Percentiles rank a stretch among this genome's conserved stretches.
Conservation (phyloP, 495 filamentous ascomycete genomes). For the Neurospora africana region DNA sequence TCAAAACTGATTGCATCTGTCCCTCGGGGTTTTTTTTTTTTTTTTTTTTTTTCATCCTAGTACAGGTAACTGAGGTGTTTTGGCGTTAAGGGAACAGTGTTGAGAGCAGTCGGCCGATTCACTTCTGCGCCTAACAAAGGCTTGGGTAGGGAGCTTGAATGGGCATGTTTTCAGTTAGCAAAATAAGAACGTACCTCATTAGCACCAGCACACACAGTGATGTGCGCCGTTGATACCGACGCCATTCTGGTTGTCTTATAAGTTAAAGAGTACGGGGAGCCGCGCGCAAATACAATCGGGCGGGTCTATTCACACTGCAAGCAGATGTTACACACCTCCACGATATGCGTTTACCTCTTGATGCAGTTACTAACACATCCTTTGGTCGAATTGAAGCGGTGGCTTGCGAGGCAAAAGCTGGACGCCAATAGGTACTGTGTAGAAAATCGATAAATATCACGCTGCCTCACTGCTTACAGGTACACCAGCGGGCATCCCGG, state of each 20-base stretch:
- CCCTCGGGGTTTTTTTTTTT: not conserved
- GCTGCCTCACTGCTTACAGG: not conserved
- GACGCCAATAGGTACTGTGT: no score
- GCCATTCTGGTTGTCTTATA: not conserved
- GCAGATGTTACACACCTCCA: not conserved
- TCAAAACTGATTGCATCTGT: not conserved
- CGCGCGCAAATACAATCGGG: not conserved
- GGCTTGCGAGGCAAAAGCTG: not conserved
- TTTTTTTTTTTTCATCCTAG: not conserved
- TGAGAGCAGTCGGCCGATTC: not conserved
- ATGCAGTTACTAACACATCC: not conserved
- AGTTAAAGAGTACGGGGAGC: not conserved
- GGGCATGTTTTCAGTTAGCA: not conserved
- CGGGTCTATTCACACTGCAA: not conserved
- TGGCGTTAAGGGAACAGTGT: not conserved
- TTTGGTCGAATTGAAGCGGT: not conserved
- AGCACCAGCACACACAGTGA: not conserved
- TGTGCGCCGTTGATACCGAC: not conserved
- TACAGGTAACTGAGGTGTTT: not conserved
- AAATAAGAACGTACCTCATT: not conserved
- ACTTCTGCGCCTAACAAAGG: not conserved
- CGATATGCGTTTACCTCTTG: not conserved
- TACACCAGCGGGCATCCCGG: not conserved
- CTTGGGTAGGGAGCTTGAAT: not conserved
- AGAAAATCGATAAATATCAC: not conserved